A percentile compares a stretch with the other conserved stretches of the same genome.
Conservation (phyloP, 257 asterid genomes). For the Asclepias syriaca region DNA sequence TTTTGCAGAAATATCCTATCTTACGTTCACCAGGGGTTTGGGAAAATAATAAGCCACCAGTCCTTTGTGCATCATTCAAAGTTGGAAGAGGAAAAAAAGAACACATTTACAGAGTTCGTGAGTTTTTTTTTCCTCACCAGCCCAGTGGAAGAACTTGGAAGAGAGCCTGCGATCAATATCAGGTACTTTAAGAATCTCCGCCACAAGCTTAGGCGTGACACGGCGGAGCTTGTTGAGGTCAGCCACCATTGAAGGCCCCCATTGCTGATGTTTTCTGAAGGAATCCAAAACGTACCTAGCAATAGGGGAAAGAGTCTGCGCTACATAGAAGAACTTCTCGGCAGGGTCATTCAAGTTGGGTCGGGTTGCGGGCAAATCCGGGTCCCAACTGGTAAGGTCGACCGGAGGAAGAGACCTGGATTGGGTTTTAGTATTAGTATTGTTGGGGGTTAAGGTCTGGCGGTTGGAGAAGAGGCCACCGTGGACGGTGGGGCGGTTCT, state of each 20-base stretch:
- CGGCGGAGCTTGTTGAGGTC: conserved; percentile 83
- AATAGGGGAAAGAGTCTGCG: conserved; percentile 71
- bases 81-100: no score
- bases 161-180: conserved; percentile 73
- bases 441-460: conserved; percentile 36
- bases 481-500: conserved; percentile 80
- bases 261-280: conserved; percentile 60
- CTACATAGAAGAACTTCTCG: conserved; percentile 59
- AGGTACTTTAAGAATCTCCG: conserved; percentile 80
- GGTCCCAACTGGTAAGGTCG: conserved; percentile 87
- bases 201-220: conserved; percentile 79
- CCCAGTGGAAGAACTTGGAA: conserved; percentile 88
- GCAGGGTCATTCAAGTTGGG: conserved; percentile 45
- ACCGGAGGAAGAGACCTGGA: conserved; percentile 32
- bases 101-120: not conserved
- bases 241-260: conserved; percentile 63
- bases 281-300: conserved; percentile 82
- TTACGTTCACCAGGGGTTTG: no score
- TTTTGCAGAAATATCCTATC: no score
- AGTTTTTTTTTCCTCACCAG: conserved; percentile 43
- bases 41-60: no score
- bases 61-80: no score
- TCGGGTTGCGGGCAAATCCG: conserved; percentile 26
- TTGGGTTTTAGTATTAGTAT: conserved; percentile 15
- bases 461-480: conserved; percentile 92